Conservation (phyloP, 768 basidiomycete species). For the Termitomyces eurrhizus region DNA sequence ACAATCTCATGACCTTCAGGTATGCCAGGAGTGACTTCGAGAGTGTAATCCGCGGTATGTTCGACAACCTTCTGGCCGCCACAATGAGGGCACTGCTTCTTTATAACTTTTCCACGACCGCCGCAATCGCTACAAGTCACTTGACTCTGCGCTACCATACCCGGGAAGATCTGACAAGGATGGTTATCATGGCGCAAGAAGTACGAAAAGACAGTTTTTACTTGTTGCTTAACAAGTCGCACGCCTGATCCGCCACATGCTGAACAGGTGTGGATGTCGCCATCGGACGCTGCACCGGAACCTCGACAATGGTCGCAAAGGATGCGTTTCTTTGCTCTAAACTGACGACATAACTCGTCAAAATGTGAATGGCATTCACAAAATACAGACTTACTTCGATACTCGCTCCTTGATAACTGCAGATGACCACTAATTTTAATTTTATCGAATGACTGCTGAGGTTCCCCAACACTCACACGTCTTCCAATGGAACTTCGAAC, state of each 20-base stretch:
- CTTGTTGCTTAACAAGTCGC: slow-evolving; percentile 82
- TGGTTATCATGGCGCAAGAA: neutral
- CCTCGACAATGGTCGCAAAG: slow-evolving; percentile 98
- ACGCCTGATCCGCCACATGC: slow-evolving; percentile 85
- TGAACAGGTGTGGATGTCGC: slow-evolving; percentile 83
- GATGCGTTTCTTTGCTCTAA: slow-evolving; percentile 87
- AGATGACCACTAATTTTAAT: neutral
- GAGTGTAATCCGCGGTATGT: slow-evolving; percentile 74
- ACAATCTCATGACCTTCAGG: slow-evolving; percentile 92
- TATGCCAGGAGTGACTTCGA: slow-evolving; percentile 84
- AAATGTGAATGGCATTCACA: slow-evolving; percentile 17
- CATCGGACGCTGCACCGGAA: slow-evolving; percentile 85
- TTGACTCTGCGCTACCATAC: slow-evolving; percentile 92
- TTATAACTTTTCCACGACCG: slow-evolving; percentile 80
- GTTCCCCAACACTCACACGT: slow-evolving; percentile 52
- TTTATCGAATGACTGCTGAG: neutral
- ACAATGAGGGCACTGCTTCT: slow-evolving; percentile 78
- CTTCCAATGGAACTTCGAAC: slow-evolving; percentile 82
- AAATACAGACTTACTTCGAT: slow-evolving; percentile 60
- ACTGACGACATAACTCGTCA: slow-evolving; percentile 42
- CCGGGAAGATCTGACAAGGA: slow-evolving; percentile 73
- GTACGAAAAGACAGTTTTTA: slow-evolving; percentile 3
- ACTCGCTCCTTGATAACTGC: slow-evolving; percentile 77
- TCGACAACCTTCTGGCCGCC: slow-evolving; percentile 77
- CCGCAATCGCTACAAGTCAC: slow-evolving; percentile 78